Conservation (phyloP, 2,329 filamentous ascomycete species). For the Stagonosporopsis chrysanthemi region DNA sequence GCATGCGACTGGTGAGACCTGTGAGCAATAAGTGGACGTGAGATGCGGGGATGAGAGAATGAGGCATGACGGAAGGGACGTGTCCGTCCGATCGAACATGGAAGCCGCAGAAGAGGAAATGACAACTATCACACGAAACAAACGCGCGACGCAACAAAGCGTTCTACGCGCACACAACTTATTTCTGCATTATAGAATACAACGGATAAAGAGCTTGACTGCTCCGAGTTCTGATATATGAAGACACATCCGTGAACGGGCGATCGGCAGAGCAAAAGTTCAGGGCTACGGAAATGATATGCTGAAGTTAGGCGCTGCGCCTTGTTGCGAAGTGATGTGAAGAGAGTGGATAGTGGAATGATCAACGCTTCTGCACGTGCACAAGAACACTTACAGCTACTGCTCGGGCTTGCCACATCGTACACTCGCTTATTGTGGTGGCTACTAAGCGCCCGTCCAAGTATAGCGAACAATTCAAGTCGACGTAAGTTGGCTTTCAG, state of each 20-base stretch:
- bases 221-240: too few relatives aligned
- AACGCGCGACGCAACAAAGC: background rate
- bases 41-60: background rate
- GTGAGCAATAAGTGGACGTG: background rate
- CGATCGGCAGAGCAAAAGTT: too few relatives aligned
- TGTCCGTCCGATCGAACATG: background rate
- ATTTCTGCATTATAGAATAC: background rate
- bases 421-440: too few relatives aligned
- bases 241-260: too few relatives aligned
- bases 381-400: too few relatives aligned
- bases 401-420: too few relatives aligned
- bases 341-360: too few relatives aligned
- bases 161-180: background rate
- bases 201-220: background rate
- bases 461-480: background rate
- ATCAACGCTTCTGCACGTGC: too few relatives aligned
- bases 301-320: too few relatives aligned
- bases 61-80: background rate
- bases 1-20: background rate
- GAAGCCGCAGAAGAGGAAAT: background rate
- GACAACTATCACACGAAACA: background rate
- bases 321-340: too few relatives aligned
- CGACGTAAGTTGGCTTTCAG: slow-evolving; percentile 16
- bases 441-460: background rate
- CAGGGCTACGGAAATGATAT: too few relatives aligned